A percentile compares a stretch with the other conserved stretches of the same genome.
These are phyloP conservation scores for Zasmidium angulare DNA, from an alignment of 2,329 filamentous ascomycete species.

Conservation along the genomic window DNA sequence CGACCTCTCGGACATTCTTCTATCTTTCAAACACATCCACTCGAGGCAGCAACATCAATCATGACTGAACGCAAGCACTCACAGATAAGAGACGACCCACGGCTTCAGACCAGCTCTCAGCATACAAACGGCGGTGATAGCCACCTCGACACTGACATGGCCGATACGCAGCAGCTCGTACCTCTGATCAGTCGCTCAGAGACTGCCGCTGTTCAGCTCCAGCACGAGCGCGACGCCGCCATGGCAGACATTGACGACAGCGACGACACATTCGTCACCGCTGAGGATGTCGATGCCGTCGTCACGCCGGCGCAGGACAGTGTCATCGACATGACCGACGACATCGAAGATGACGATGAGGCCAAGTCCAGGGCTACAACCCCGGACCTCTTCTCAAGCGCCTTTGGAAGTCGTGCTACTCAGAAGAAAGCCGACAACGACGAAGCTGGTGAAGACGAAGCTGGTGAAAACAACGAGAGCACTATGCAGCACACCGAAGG, in stretches of 20 bases:
- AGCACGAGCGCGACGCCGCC: background rate
- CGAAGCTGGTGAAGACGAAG: constrained; percentile 7
- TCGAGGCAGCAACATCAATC: constrained; percentile 6
- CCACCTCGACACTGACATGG: background rate
- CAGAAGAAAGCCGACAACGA: background rate
- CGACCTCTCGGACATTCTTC: too few relatives aligned
- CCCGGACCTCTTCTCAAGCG: constrained; percentile 11
- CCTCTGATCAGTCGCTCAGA: constrained; percentile 14
- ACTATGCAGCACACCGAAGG: constrained; percentile 1
- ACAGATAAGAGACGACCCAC: background rate
- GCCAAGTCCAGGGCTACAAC: background rate
- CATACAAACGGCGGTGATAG: constrained; percentile 2
- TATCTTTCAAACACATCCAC: background rate
- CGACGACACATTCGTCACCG: constrained; percentile 24
- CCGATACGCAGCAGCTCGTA: constrained; percentile 10
- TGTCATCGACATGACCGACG: background rate
- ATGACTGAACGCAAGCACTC: background rate
- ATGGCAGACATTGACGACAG: constrained; percentile 9
- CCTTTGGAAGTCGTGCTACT: constrained; percentile 7
- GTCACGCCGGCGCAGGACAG: background rate
- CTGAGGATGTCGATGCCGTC: constrained; percentile 2
- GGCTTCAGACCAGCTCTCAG: background rate
- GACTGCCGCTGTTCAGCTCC: background rate
- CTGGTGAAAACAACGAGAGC: background rate
- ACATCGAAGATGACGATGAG: background rate